Evolutionary conservation across 129 eudicot genomes (phyloP).

Genomic region (Arctium lappa): DNA sequence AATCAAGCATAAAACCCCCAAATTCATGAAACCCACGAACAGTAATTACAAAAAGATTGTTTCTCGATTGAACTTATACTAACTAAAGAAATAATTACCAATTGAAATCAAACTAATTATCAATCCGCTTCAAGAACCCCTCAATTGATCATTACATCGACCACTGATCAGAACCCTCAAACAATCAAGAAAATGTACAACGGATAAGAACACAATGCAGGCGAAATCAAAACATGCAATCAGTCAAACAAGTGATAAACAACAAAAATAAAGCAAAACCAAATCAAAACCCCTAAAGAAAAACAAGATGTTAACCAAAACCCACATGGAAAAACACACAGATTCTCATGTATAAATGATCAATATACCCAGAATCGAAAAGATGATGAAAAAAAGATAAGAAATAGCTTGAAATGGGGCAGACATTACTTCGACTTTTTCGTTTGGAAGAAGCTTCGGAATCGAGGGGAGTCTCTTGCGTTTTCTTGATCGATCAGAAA

Average conservation of each 20-base stretch:
- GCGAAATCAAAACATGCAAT: slow-evolving; percentile 26
- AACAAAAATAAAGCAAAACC: slow-evolving; percentile 1
- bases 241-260: slow-evolving; percentile 19
- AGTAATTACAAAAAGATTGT: background rate
- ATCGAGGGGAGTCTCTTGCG: slow-evolving; percentile 16
- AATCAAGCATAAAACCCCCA: slow-evolving; percentile 9
- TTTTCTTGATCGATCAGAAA: slow-evolving; percentile 25
- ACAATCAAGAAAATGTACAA: background rate
- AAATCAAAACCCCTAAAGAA: slow-evolving; percentile 7
- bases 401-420: background rate
- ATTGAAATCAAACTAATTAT: slow-evolving; percentile 1
- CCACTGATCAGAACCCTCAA: slow-evolving; percentile 3
- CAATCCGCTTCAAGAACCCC: slow-evolving; percentile 8
- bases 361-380: background rate
- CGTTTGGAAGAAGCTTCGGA: background rate
- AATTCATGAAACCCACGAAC: background rate
- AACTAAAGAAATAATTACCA: background rate
- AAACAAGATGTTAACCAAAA: slow-evolving; percentile 6
- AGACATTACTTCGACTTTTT: slow-evolving; percentile 34
- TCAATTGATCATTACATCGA: slow-evolving; percentile 5
- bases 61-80: background rate
- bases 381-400: background rate
- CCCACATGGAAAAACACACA: slow-evolving; percentile 5
- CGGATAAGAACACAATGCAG: slow-evolving; percentile 18
- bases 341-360: background rate